Evolutionary conservation across 73 alveolate species (phyloP), one percentile per base, ranked within the genome.

Genomic region (Tetrahymena malaccensis): DNA sequence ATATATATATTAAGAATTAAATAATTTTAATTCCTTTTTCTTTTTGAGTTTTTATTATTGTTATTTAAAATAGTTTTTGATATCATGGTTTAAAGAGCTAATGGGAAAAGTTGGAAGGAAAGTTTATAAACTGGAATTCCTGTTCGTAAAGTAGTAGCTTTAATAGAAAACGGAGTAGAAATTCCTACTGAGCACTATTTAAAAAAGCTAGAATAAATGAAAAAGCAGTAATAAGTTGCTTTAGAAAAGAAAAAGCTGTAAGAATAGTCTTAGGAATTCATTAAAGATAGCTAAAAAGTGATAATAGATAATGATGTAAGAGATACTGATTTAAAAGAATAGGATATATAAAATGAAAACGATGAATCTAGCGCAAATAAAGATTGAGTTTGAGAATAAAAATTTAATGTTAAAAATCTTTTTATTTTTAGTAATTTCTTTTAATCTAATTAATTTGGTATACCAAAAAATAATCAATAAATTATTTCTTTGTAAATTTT

Each of bases 81-180:
- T 56, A 95, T 95, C 19, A 85, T 95, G 84, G 84, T 95, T n/a
- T 33, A 94, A 34, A 50, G 40, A 13, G 38, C 93, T 43, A 95
- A 95, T 89, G 97, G 95, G 1, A 85, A 85, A 85, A 57, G 57
- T 34, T 95, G 97, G 97, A 55, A 34, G 35, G 95, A 95, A 33
- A 35, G 95, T 33, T 43, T 95, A 37, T 43, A 35, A 35, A 89
- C 85, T 21, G 43, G 95, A 34, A 95, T 95, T 9, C 97, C 97
- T 19, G 85, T 85, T 31, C 34, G 97, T 85, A 95, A 95, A 83
- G 43, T 94, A 84, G 89, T 70, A 4, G 34, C 89, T 12, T 27
- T 31, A 22, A 70, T 70, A 22, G 89, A 70, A 31, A 70, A 70
- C 19, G 89, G 89, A 22, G 89, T 70, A 27, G 89, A 70, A 70